These are phyloP conservation scores for Reticulascus tulasneorum DNA, from an alignment of 2,329 filamentous ascomycete species.

Conservation along the genomic window DNA sequence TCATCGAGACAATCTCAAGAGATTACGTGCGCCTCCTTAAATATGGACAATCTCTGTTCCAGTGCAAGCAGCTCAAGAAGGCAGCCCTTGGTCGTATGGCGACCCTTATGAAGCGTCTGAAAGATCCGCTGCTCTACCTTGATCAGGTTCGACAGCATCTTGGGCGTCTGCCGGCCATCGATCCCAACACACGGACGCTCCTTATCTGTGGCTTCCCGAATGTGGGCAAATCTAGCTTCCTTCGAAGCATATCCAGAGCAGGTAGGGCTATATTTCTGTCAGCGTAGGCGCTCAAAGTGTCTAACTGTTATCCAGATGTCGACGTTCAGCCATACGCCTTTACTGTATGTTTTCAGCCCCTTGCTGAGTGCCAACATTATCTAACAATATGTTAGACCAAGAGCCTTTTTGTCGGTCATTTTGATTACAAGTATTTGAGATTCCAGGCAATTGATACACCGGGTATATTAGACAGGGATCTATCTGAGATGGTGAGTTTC, in stretches of 20 bases:
- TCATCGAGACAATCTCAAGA: slow-evolving; percentile 92
- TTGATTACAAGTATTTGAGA: slow-evolving; percentile 90
- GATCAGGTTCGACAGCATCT: slow-evolving; percentile 63
- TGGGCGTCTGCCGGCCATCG: slow-evolving; percentile 95
- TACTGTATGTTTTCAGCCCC: no score
- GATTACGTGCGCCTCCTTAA: slow-evolving; percentile 84
- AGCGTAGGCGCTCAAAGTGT: no score
- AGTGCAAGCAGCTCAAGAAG: slow-evolving; percentile 98
- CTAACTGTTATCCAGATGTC: no score
- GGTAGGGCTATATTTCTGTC: no score
- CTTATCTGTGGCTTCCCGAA: slow-evolving; percentile 98
- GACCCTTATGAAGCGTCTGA: slow-evolving; percentile 89
- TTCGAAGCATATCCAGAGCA: slow-evolving; percentile 48
- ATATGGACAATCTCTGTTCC: slow-evolving; percentile 94
- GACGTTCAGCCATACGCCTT: slow-evolving; percentile 98
- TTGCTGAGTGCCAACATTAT: no score
- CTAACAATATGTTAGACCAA: no score
- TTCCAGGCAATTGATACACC: slow-evolving; percentile 95
- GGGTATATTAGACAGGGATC: slow-evolving; percentile 94
- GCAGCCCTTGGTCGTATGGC: slow-evolving; percentile 97
- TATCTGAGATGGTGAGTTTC: slow-evolving; percentile 68
- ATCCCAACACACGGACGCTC: slow-evolving; percentile 93
- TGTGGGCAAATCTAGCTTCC: slow-evolving; percentile 93
- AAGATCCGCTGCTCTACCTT: slow-evolving; percentile 65
- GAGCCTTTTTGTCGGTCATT: slow-evolving; percentile 94